Percentiles rank a stretch among this genome's conserved stretches.
These are phyloP conservation scores for Cutaneotrichosporon sp. DNA, from an alignment of 1,284 basidiomycete genomes.

Conservation along the genomic window DNA sequence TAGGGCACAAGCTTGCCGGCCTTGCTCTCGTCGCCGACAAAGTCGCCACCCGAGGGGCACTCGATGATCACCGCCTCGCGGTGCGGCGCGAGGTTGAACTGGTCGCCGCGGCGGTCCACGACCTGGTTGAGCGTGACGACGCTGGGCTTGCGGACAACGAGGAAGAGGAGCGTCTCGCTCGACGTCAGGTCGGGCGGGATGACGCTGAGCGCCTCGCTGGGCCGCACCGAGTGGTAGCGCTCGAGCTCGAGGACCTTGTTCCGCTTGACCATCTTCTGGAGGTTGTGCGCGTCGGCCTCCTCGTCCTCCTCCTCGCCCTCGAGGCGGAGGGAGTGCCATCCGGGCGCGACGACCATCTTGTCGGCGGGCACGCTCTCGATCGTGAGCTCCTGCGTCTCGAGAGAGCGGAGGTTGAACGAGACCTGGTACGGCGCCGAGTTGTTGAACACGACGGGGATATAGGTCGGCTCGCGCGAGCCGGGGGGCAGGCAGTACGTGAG, in stretches of 20 bases:
- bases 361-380: slow-evolving; percentile 29
- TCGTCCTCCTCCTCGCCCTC: slow-evolving; percentile 55
- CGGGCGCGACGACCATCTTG: slow-evolving; percentile 32
- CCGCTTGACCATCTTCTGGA: slow-evolving; percentile 24
- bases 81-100: slow-evolving; percentile 62
- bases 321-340: slow-evolving; percentile 25
- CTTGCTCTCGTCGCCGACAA: slow-evolving; percentile 31
- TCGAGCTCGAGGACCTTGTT: slow-evolving; percentile 53
- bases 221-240: slow-evolving; percentile 44
- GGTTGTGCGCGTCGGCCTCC: slow-evolving; percentile 64
- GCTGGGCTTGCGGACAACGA: slow-evolving; percentile 70
- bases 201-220: slow-evolving; percentile 41
- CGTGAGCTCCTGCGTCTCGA: slow-evolving; percentile 55
- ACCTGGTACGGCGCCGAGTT: slow-evolving; percentile 78
- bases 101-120: slow-evolving; percentile 68
- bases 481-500: slow-evolving; percentile 51
- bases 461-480: slow-evolving; percentile 38
- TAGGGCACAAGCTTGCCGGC: slow-evolving; percentile 11
- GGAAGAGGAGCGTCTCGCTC: slow-evolving; percentile 70
- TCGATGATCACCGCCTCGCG: slow-evolving; percentile 72
- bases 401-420: slow-evolving; percentile 72
- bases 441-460: slow-evolving; percentile 67
- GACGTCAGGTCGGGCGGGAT: slow-evolving; percentile 60
- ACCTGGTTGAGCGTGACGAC: slow-evolving; percentile 71
- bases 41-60: slow-evolving; percentile 66